Evolutionary conservation across 768 basidiomycete genomes (phyloP).

Genomic region (Exsudoporus frostii): DNA sequence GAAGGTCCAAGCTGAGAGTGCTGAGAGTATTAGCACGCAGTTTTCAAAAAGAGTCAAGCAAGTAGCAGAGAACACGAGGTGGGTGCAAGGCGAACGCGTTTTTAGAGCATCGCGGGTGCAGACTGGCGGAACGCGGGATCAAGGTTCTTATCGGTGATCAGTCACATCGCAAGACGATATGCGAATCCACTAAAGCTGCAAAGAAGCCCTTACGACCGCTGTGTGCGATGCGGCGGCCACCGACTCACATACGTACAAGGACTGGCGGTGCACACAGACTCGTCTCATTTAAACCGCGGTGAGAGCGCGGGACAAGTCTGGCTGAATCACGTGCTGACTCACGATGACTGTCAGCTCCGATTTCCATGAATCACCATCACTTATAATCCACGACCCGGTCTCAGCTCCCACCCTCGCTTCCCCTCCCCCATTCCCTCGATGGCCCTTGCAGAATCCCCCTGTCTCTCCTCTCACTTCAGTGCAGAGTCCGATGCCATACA

Average conservation of each 20-base stretch:
- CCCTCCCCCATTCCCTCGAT: constrained; percentile 4
- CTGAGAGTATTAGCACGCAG: not conserved
- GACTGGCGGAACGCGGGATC: not conserved
- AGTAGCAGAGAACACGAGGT: constrained; percentile 9
- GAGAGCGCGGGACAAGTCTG: not conserved
- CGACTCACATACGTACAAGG: too few relatives aligned
- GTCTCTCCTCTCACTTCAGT: constrained; percentile 26
- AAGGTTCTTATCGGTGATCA: not conserved
- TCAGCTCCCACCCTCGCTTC: not conserved
- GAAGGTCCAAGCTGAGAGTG: not conserved
- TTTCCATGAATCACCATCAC: not conserved
- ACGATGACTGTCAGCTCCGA: not conserved
- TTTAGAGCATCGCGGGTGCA: not conserved
- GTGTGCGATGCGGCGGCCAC: too few relatives aligned
- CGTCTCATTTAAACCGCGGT: not conserved
- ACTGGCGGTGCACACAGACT: too few relatives aligned
- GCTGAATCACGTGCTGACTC: constrained; percentile 9
- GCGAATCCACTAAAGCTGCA: not conserved
- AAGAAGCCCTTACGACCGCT: too few relatives aligned
- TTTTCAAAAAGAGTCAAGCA: not conserved
- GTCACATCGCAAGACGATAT: not conserved
- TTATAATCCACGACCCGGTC: constrained; percentile 6
- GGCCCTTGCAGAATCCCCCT: constrained; percentile 31
- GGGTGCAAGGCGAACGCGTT: constrained; percentile 8
- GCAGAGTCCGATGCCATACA: constrained; percentile 56